These are phyloP conservation scores for Waltiozyma sp. DNA, from an alignment of 1,139 yeast genomes.

Conservation along the genomic window DNA sequence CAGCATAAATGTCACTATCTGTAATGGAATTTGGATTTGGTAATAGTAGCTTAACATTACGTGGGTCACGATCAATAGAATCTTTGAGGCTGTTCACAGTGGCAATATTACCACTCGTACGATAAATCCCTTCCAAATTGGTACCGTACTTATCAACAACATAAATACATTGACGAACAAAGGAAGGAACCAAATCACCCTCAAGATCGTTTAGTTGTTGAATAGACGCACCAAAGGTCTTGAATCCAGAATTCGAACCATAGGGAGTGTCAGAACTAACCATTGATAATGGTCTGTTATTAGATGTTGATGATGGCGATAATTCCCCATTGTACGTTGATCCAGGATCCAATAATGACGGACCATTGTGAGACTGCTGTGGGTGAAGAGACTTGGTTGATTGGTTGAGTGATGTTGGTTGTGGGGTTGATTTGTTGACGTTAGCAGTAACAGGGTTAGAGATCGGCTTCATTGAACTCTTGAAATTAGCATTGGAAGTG, in stretches of 20 bases:
- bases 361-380: background rate
- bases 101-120: slow-evolving; percentile 70
- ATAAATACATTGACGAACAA: slow-evolving; percentile 81
- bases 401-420: slow-evolving; percentile 1
- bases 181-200: slow-evolving; percentile 85
- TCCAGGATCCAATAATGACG: background rate
- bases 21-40: slow-evolving; percentile 36
- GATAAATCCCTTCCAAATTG: slow-evolving; percentile 79
- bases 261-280: slow-evolving; percentile 20
- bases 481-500: background rate
- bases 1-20: slow-evolving; percentile 65
- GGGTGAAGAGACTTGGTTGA: slow-evolving; percentile 1
- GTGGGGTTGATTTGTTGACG: slow-evolving; percentile 13
- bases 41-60: slow-evolving; percentile 47
- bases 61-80: slow-evolving; percentile 69
- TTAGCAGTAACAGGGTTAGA: background rate
- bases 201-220: slow-evolving; percentile 70
- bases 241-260: slow-evolving; percentile 30
- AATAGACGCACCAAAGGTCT: slow-evolving; percentile 73
- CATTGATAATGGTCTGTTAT: slow-evolving; percentile 30
- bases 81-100: slow-evolving; percentile 65
- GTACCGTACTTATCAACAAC: slow-evolving; percentile 78
- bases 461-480: background rate
- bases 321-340: background rate
- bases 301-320: slow-evolving; percentile 27